Conservation (phyloP, 1,284 basidiomycete species). For the Malassezia restricta region DNA sequence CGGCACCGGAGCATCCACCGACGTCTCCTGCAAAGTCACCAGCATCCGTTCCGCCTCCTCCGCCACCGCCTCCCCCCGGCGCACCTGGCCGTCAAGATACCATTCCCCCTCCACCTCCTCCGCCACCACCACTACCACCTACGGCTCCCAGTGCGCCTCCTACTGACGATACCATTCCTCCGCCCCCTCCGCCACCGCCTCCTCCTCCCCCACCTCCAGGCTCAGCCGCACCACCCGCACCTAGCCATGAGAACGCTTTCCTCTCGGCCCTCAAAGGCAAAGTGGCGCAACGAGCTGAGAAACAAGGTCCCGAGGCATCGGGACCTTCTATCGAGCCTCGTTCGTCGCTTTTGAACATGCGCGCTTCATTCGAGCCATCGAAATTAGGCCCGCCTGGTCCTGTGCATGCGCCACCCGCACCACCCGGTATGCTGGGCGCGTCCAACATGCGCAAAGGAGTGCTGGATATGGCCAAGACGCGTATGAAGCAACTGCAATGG, state of each 20-base stretch:
- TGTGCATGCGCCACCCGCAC: slow-evolving; percentile 36
- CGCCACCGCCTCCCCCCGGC: slow-evolving; percentile 18
- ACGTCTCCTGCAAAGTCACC: not conserved
- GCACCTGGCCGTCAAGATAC: not conserved
- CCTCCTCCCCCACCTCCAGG: slow-evolving; percentile 21
- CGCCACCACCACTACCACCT: slow-evolving; percentile 20
- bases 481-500: slow-evolving; percentile 99
- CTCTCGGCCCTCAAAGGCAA: not conserved
- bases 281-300: not conserved
- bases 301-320: not conserved
- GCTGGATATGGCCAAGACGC: slow-evolving; percentile 66
- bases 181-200: slow-evolving; percentile 21
- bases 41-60: slow-evolving; percentile 1
- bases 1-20: too few relatives aligned
- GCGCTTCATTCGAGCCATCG: slow-evolving; percentile 23
- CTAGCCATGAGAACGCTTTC: not conserved
- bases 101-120: slow-evolving; percentile 16
- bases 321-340: not conserved
- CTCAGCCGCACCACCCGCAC: not conserved
- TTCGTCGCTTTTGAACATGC: slow-evolving; percentile 32
- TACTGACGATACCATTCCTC: not conserved
- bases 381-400: slow-evolving; percentile 33
- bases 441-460: slow-evolving; percentile 71
- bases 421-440: not conserved
- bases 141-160: not conserved